These are phyloP conservation scores for Dendrostoma leiphaemia DNA, from an alignment of 2,329 filamentous ascomycete species.

Conservation along the genomic window DNA sequence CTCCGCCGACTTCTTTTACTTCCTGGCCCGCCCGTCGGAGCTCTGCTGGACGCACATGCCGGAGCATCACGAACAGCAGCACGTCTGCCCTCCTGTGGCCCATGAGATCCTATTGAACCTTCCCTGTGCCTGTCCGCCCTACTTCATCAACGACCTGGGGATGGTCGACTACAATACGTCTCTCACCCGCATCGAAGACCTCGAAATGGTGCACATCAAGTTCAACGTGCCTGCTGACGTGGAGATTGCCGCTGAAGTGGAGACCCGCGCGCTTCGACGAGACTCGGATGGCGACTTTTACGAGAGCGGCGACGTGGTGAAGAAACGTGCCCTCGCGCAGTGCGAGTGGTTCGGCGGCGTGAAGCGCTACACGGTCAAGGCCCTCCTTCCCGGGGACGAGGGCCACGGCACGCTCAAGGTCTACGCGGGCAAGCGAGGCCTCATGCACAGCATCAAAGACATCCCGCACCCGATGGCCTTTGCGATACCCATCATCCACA, in stretches of 20 bases:
- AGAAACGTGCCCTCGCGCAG: slow-evolving; percentile 84
- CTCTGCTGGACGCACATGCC: slow-evolving; percentile 96
- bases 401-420: slow-evolving; percentile 84
- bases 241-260: slow-evolving; percentile 89
- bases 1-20: slow-evolving; percentile 85
- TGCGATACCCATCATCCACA: slow-evolving; percentile 84
- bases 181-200: slow-evolving; percentile 77
- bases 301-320: slow-evolving; percentile 83
- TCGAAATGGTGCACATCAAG: slow-evolving; percentile 90
- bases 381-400: slow-evolving; percentile 86
- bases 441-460: slow-evolving; percentile 97
- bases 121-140: slow-evolving; percentile 81
- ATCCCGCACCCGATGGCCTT: slow-evolving; percentile 91
- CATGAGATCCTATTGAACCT: slow-evolving; percentile 84
- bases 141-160: slow-evolving; percentile 78
- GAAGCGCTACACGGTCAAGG: slow-evolving; percentile 93
- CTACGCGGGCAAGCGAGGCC: slow-evolving; percentile 88
- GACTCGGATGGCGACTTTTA: slow-evolving; percentile 91
- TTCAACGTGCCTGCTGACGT: slow-evolving; percentile 86
- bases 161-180: slow-evolving; percentile 92
- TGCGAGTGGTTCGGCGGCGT: slow-evolving; percentile 85
- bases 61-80: slow-evolving; percentile 82
- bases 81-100: slow-evolving; percentile 84
- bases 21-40: slow-evolving; percentile 83
- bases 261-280: slow-evolving; percentile 74